A percentile compares a stretch with the other conserved stretches of the same genome.
Evolutionary conservation across 1,139 yeast species (phyloP).

Genomic region (Hemisphaericaspora xylofermentans): DNA sequence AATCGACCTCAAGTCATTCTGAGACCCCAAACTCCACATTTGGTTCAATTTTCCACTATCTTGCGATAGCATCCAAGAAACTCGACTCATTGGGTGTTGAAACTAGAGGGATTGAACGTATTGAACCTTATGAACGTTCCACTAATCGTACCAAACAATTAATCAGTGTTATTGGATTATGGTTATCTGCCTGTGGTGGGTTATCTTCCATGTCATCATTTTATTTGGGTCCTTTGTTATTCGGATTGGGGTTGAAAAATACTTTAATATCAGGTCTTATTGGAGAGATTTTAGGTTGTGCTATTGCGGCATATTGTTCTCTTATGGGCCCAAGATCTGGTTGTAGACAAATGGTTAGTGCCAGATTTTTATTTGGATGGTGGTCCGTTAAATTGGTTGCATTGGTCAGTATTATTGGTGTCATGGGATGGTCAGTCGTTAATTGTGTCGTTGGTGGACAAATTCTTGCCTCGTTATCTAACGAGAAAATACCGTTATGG

Average conservation of each 20-base stretch:
- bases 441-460: constrained; percentile 42
- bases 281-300: constrained; percentile 66
- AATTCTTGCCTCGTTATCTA: constrained; percentile 51
- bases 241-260: constrained; percentile 64
- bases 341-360: constrained; percentile 42
- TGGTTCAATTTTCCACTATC: constrained; percentile 7
- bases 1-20: not conserved
- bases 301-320: constrained; percentile 77
- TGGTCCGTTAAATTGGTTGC: constrained; percentile 41
- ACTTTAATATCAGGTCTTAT: constrained; percentile 59
- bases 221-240: constrained; percentile 70
- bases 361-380: constrained; percentile 38
- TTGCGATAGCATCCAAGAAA: constrained; percentile 21
- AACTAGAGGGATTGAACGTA: constrained; percentile 77
- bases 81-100: constrained; percentile 60
- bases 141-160: constrained; percentile 48
- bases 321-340: constrained; percentile 44
- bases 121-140: constrained; percentile 67
- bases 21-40: not conserved
- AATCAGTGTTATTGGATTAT: constrained; percentile 65
- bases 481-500: constrained; percentile 62
- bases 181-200: constrained; percentile 86
- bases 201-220: constrained; percentile 82
- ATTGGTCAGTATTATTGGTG: constrained; percentile 35
- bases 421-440: constrained; percentile 43